These are phyloP conservation scores for Lepraria neglecta DNA, from an alignment of 495 filamentous ascomycete genomes.

Conservation along the genomic window DNA sequence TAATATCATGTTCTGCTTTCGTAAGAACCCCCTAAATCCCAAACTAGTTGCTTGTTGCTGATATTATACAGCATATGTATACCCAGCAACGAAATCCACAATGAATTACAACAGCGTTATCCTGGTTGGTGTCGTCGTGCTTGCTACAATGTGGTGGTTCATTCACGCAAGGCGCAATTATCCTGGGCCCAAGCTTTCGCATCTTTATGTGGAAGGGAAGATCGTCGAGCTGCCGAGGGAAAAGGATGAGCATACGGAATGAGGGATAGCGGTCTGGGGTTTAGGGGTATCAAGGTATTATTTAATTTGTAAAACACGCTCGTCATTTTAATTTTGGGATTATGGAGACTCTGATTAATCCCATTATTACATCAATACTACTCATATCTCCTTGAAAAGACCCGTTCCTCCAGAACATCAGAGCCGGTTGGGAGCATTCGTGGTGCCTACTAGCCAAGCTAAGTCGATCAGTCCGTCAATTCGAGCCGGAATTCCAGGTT, in stretches of 20 bases:
- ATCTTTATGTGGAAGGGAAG: constrained; percentile 36
- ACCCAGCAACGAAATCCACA: constrained; percentile 47
- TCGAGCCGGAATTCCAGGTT: too few relatives aligned
- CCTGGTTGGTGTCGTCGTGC: constrained; percentile 42
- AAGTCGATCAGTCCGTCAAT: too few relatives aligned
- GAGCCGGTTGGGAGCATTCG: too few relatives aligned
- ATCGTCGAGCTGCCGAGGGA: constrained; percentile 20
- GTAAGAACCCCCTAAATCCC: not conserved
- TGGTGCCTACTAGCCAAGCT: too few relatives aligned
- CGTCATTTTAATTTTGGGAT: not conserved
- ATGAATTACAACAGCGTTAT: constrained; percentile 74
- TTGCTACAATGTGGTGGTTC: constrained; percentile 56
- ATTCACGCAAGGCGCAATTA: constrained; percentile 49
- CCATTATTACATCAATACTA: too few relatives aligned
- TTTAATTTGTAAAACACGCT: not conserved
- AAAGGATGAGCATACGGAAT: constrained; percentile 12
- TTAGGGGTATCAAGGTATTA: not conserved
- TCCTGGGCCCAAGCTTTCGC: constrained; percentile 51
- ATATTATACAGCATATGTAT: constrained; percentile 36
- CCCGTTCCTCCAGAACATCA: too few relatives aligned
- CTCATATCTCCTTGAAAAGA: too few relatives aligned
- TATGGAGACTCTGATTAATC: too few relatives aligned
- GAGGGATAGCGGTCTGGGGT: not conserved
- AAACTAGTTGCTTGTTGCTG: not conserved
- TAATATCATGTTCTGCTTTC: constrained; percentile 75